Evolutionary conservation across 331 rosid species (phyloP), one percentile per base, ranked within the genome.

Genomic region (Erythrophleum ivorense): DNA sequence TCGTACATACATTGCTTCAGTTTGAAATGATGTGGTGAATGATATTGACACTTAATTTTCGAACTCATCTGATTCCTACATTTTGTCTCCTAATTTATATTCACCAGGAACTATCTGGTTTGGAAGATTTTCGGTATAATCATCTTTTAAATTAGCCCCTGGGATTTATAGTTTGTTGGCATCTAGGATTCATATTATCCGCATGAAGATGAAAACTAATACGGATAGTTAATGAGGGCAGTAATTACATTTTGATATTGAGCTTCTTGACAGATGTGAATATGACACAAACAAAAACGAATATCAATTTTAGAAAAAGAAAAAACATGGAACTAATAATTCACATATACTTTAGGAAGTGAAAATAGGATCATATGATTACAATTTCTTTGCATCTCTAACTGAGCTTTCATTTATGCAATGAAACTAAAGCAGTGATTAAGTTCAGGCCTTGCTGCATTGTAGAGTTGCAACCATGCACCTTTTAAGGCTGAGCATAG

Each of bases 401-500:
- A 54, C 6, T 0, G 14, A 52, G n/a, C 5, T 52, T 52, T 52
- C 57, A 13, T 52, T 4, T 12, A 13, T 13, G 19, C 5, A 3
- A 15, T 52, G 57, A 52, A 52, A 52, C 18, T 14, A 36, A 52
- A 4, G 54, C 54, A 49, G 10, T 10, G 16, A 43, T 5, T 43
- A 14, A 52, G 58, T 4, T 52, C 19, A 15, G 58, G 13, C 19
- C 19, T 52, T 13, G 29, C 19, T 0, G 19, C 0, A 13, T 52
- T 52, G 58, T 49, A 7, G n/a, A 15, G 58, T 52, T 9, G 19
- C 6, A 16, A 15, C 2, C 52, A 11, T 11, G 59, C 3, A 5
- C 45, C 40, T 34, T 69, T 55, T 62, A 57, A 79, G 69, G 36
- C 68, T 36, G 72, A 63, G 54, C 31, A 64, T 19, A 70, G 63